Base-by-base conservation (phyloP, 2,329 filamentous ascomycete genomes). In the Hymenoscyphus repandus region DNA sequence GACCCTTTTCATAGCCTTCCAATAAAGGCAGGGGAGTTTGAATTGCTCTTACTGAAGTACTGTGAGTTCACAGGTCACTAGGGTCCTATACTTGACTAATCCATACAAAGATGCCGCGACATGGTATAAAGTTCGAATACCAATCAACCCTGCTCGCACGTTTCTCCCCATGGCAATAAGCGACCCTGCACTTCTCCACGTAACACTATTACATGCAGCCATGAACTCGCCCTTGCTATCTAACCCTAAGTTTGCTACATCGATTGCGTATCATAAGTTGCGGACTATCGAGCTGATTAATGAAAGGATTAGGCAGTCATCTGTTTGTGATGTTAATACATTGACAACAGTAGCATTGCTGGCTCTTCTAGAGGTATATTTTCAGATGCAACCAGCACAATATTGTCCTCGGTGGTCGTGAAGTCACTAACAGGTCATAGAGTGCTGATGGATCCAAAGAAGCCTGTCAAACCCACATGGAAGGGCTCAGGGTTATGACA, bases 71-170 rank as follows among this genome's bases (percentile, higher is more conserved):
- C 2, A 1, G 4, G 10, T 43, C 3, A 9, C n/a, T n/a, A 9
- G 18, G 27, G 9, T 6, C 13, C 5, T 43, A 13, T 13, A 5
- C 31, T 31, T 43, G 6, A 22, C 40, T 43, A 43, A 43, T 32
- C 5, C 5, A n/a, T 1, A 12, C 10, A 7, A 43, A 43, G 40
- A 43, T 27, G 40, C 22, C 9, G 31, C n/a, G 18, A 31, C 22
- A 31, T 43, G 40, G 40, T n/a, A 43, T 22, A 43, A 43, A 31
- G 22, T 43, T 15, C 40, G 40, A 43, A 27, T 43, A 9, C 40
- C 40, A 5, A 31, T 43, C 22, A 27, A 43, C 13, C 40, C 40
- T 27, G 18, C 40, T 10, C 40, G 40, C 13, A 22, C 18, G 11
- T 43, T 22, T 22, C 22, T 43, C 15, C 40, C 40, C 9, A 43